Base-by-base conservation (phyloP, 23 red algal species). In the Gracilaria caudata region DNA sequence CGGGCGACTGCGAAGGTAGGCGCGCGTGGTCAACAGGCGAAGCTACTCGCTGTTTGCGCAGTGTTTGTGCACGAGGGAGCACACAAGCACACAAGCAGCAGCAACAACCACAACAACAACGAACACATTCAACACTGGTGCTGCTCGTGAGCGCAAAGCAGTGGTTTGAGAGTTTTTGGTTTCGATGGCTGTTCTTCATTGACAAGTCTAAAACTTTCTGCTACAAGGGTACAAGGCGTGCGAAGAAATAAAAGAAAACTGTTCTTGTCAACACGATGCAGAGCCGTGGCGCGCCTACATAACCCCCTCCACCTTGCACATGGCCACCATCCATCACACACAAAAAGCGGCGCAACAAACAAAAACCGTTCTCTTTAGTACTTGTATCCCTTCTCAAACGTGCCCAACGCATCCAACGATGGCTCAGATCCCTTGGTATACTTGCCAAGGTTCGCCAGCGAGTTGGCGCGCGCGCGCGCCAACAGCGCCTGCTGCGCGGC, bases 321-420 rank as follows among this genome's bases (percentile, higher is more conserved):
- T 10, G 40, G n/a, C n/a, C n/a, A n/a, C 70, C 5, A 47, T 19
- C 3, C 26, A 75, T 47, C 70, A 49, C 40, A 17, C 17, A n/a
- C n/a, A n/a, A n/a, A n/a, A n/a, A n/a, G n/a, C 70, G 17, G 1
- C 43, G 24, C 11, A 7, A 43, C 39, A 26, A 13, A 8, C 19
- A 19, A 75, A 19, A 24, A 45, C 40, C 61, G 28, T 51, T 64
- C 17, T 0, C 17, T 55, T 78, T 92, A 98, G 66, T 98, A 98
- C 80, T 95, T 95, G 90, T 98, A 98, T 34, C 92, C 96, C 45
- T 83, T 87, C 58, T 98, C 96, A 86, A 98, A 98, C 51, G 96
- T 98, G 10, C 96, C 96, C 28, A 83, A 56, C 53, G 44, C 79
- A 61, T 98, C 96, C 47, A 95, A 73, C 7, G 96, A 91, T 55